phyloP scores from a whole-genome alignment of 768 basidiomycete genomes.

The Leucosporidium creatinivorum region DNA sequence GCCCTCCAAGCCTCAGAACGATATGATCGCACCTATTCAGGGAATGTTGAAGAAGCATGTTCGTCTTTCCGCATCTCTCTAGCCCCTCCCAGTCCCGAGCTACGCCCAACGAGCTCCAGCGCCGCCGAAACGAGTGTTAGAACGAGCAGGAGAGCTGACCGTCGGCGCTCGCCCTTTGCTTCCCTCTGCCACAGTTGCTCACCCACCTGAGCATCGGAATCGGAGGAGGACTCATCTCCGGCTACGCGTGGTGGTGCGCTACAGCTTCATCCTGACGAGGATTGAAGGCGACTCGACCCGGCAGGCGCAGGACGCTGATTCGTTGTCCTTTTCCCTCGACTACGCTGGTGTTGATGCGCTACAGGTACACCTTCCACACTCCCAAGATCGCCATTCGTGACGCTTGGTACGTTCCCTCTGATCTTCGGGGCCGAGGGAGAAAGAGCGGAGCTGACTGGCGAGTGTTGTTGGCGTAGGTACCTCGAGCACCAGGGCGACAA shows the following conservation, averaged over 20 bases:
- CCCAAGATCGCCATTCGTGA: constrained; percentile 19
- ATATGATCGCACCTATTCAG: constrained; percentile 25
- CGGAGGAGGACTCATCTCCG: constrained; percentile 22
- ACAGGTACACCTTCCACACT: constrained; percentile 22
- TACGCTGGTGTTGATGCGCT: not conserved
- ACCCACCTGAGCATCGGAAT: constrained; percentile 29
- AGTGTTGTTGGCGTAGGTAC: too few relatives aligned
- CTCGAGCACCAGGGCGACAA: too few relatives aligned
- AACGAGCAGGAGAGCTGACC: too few relatives aligned
- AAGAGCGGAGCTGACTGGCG: too few relatives aligned
- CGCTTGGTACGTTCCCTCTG: constrained; percentile 8
- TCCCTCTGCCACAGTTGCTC: constrained; percentile 13
- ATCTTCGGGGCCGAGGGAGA: not conserved
- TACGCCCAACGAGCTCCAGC: too few relatives aligned
- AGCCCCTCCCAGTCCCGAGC: too few relatives aligned
- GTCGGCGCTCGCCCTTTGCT: not conserved
- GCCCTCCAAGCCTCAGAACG: too few relatives aligned
- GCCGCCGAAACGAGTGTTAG: too few relatives aligned
- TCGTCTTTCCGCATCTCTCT: not conserved
- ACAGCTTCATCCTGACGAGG: too few relatives aligned
- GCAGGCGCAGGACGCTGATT: too few relatives aligned
- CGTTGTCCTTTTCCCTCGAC: too few relatives aligned
- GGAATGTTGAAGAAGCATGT: constrained; percentile 28
- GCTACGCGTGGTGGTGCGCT: constrained; percentile 21
- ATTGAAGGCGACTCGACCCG: too few relatives aligned